These are phyloP conservation scores for Xylariaceae sp. DNA, from an alignment of 2,329 filamentous ascomycete genomes.

Conservation along the genomic window DNA sequence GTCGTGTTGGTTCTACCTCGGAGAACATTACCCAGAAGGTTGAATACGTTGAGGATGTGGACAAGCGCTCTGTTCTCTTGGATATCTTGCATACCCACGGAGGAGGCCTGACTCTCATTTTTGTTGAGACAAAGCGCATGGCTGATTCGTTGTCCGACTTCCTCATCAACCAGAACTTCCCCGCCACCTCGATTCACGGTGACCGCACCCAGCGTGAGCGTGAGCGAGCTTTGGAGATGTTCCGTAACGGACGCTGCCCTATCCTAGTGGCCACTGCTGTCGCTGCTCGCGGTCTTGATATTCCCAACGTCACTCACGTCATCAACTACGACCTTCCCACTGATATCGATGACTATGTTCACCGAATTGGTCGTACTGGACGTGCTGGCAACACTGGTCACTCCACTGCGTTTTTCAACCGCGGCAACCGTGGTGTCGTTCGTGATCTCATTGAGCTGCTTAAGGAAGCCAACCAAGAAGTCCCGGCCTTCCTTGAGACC, in stretches of 20 bases:
- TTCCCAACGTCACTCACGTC: conserved; percentile 94
- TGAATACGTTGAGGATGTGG: conserved; percentile 92
- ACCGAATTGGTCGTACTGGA: conserved; percentile 98
- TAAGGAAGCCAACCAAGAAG: conserved; percentile 97
- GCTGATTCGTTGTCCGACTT: conserved; percentile 97
- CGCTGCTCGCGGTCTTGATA: conserved; percentile 85
- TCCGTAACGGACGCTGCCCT: conserved; percentile 91
- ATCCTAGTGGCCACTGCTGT: conserved; percentile 97
- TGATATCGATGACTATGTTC: conserved; percentile 97
- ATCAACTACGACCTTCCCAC: conserved; percentile 99
- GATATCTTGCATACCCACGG: conserved; percentile 96
- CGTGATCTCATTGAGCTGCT: conserved; percentile 95
- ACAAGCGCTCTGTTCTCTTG: conserved; percentile 96
- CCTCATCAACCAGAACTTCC: conserved; percentile 97
- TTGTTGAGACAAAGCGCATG: conserved; percentile 99
- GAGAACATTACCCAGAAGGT: conserved; percentile 99
- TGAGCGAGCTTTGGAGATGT: conserved; percentile 96
- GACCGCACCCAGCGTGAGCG: conserved; percentile 98
- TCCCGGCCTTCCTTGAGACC: conserved; percentile 90
- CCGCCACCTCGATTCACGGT: conserved; percentile 96
- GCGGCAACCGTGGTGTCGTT: conserved; percentile 96
- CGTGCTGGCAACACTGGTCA: conserved; percentile 99
- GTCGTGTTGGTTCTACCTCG: conserved; percentile 97
- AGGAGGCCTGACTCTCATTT: conserved; percentile 87
- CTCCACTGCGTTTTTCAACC: conserved; percentile 99